phyloP scores from a whole-genome alignment of 257 asterid genomes.

The Cruciata laevipes region DNA sequence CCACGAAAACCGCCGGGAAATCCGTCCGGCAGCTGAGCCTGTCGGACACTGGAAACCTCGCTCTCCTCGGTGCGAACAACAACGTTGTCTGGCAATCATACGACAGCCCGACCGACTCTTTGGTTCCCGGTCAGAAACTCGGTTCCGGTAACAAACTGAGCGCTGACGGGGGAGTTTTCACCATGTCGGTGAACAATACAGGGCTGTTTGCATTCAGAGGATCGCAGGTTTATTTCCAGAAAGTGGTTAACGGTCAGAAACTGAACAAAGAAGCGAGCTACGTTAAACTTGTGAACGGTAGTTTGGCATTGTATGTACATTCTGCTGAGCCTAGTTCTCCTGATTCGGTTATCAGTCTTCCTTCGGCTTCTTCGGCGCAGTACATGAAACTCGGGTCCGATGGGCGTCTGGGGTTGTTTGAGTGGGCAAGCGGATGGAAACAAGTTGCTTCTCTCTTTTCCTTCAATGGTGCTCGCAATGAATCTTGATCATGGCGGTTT shows the following conservation, averaged over 20 bases:
- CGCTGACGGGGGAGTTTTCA: conserved; percentile 22
- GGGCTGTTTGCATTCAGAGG: conserved; percentile 21
- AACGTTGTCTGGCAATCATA: conserved; percentile 42
- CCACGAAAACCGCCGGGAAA: conserved; percentile 34
- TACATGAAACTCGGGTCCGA: neutral
- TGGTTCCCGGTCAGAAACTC: conserved; percentile 34
- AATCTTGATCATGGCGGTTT: neutral
- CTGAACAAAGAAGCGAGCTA: conserved; percentile 21
- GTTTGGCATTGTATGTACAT: conserved; percentile 22
- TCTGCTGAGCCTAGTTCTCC: conserved; percentile 22
- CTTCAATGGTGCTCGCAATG: neutral
- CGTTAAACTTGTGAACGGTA: conserved; percentile 33
- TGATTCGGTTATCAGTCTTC: neutral
- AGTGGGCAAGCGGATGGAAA: neutral
- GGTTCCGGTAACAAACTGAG: conserved; percentile 30
- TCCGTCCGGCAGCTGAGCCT: conserved; percentile 29
- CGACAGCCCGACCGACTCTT: conserved; percentile 32
- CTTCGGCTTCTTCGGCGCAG: conserved; percentile 4
- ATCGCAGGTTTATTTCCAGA: conserved; percentile 19
- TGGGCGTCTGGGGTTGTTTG: neutral
- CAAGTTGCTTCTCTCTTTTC: neutral
- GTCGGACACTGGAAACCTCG: conserved; percentile 35
- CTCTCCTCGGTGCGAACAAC: conserved; percentile 24
- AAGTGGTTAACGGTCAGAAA: neutral
- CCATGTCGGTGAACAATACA: conserved; percentile 13